Evolutionary conservation across 75 land plant genomes (phyloP), one percentile per base, ranked within the genome.

Genomic region (Chamaecyparis obtusa): DNA sequence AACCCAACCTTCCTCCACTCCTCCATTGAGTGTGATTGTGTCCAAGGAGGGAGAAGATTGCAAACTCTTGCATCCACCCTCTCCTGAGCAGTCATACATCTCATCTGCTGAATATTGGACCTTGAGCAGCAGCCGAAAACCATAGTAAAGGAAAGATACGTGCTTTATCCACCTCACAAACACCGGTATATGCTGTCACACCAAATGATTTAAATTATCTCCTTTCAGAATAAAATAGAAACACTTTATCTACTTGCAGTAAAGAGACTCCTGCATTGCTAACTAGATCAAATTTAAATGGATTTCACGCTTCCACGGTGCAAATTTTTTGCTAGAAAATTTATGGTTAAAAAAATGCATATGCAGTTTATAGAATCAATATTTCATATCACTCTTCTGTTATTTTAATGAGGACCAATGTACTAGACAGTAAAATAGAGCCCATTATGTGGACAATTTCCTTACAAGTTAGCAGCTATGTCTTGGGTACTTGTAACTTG

Each of bases 91-190:
- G 41, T 95, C 96, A 85, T 94, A 98, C 11, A 89, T 60, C 78
- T 92, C 89, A 39, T 95, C 94, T 43, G 95, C 96, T 16, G 95
- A 92, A 74, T 94, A 98, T 75, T 98, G 99, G 69, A 94, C 94
- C 87, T 97, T 98, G 83, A 95, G 87, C 13, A 98, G 90, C 46
- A 98, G 95, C 60, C 97, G 89, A 85, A 95, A 98, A 9, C 99
- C 99, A 80, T 98, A 95, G 90, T 93, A 95, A 87, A 97, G 90
- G 89, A 95, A 97, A 1, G 99, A 98, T n/a, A 92, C 35, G 84
- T 98, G 95, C 89, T 95, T 96, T 86, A 97, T 49, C 99, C 99
- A 98, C 69, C 86, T 90, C 91, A 98, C 95, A 87, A 97, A 98
- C n/a, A 83, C 87, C 5, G 99, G 99, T 83, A 98, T 94, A 86